A percentile compares a stretch with the other conserved stretches of the same genome.
phyloP scores from a whole-genome alignment of 495 filamentous ascomycete genomes.

The Penicillium roqueforti region DNA sequence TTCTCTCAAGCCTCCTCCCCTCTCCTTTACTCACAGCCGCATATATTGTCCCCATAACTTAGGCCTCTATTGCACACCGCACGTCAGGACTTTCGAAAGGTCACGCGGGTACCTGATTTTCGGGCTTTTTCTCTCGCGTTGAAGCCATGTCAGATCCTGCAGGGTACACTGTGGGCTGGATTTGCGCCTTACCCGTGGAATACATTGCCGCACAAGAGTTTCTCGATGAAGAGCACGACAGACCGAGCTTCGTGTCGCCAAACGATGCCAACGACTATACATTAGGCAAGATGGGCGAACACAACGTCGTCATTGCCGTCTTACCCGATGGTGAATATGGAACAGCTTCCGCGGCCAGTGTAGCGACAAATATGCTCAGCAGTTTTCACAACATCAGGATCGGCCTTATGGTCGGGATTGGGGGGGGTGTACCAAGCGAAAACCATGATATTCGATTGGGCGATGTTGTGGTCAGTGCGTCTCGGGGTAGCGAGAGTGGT shows the following conservation, averaged over 20 bases:
- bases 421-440: conserved; percentile 21
- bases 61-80: no score
- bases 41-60: no score
- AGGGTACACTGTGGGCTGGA: conserved; percentile 45
- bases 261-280: conserved; percentile 32
- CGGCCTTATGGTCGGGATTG: conserved; percentile 31
- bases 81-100: no score
- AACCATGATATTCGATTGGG: conserved; percentile 32
- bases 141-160: neutral
- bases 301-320: conserved; percentile 33
- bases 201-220: conserved; percentile 32
- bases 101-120: no score
- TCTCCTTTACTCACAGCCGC: no score
- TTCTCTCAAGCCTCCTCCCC: no score
- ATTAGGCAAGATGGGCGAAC: conserved; percentile 31
- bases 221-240: conserved; percentile 33
- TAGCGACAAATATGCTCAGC: conserved; percentile 25
- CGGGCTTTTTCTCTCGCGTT: no score
- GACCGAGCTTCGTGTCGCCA: neutral
- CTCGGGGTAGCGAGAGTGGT: conserved; percentile 19
- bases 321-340: conserved; percentile 25
- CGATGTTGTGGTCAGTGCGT: conserved; percentile 39
- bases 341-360: conserved; percentile 4
- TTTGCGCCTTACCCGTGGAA: conserved; percentile 41
- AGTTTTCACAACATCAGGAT: conserved; percentile 34